phyloP scores from a whole-genome alignment of 345 rosid genomes.

The Populus deltoides region DNA sequence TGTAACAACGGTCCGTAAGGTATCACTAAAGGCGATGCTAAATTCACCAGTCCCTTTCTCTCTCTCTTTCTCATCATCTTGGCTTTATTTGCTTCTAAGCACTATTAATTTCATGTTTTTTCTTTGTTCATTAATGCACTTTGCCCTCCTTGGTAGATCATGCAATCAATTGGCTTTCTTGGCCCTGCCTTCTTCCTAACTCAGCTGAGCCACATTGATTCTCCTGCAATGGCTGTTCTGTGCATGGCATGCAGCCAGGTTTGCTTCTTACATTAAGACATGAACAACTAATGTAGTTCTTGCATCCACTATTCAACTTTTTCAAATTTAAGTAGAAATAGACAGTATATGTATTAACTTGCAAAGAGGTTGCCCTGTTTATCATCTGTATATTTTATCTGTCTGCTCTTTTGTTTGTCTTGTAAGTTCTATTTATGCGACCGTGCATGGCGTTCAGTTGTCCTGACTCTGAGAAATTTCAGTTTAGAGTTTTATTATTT shows the following conservation, averaged over 20 bases:
- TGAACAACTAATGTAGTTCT: background rate
- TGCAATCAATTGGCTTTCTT: conserved; percentile 94
- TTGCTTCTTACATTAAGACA: background rate
- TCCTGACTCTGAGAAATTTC: background rate
- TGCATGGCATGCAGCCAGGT: conserved; percentile 98
- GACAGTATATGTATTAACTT: background rate
- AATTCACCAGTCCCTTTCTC: background rate
- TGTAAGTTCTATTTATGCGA: background rate
- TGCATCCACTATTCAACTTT: background rate
- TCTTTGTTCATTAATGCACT: background rate
- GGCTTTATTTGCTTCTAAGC: background rate
- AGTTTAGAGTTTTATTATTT: background rate
- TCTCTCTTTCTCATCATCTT: background rate
- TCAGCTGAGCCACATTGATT: conserved; percentile 82
- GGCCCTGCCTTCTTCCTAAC: conserved; percentile 96
- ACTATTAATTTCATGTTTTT: background rate
- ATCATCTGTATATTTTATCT: background rate
- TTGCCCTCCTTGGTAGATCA: conserved; percentile 48
- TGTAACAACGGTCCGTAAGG: conserved; percentile 89
- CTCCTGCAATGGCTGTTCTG: conserved; percentile 81
- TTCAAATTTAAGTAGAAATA: background rate
- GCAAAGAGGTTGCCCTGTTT: background rate
- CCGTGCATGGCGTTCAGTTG: background rate
- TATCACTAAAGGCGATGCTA: conserved; percentile 16
- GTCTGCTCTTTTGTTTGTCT: background rate